Conservation (phyloP, 179 eudicot genomes). For the Patellifolia procumbens region DNA sequence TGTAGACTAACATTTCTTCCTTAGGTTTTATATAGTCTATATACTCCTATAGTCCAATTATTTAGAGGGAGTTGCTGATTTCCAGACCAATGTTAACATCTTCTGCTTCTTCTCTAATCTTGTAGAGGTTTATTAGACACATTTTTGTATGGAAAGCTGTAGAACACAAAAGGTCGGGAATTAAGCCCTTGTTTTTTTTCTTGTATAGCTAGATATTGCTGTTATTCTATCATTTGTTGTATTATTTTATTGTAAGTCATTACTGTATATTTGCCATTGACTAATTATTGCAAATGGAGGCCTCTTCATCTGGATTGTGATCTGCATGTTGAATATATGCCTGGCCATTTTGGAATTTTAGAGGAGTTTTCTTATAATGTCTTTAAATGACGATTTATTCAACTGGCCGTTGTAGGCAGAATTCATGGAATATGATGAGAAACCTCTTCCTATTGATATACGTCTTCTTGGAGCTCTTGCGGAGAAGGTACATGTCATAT, state of each 20-base stretch:
- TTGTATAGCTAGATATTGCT: neutral
- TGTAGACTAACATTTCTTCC: neutral
- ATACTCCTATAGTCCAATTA: neutral
- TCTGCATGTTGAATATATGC: constrained; percentile 3
- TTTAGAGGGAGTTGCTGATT: neutral
- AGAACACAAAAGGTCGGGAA: neutral
- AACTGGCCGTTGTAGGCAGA: constrained; percentile 68
- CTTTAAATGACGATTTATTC: constrained; percentile 10
- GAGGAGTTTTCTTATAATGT: neutral
- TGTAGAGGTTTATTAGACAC: neutral
- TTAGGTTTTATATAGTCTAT: neutral
- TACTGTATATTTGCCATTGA: neutral
- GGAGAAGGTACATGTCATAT: constrained; percentile 75
- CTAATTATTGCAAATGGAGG: neutral
- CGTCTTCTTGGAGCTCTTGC: constrained; percentile 99
- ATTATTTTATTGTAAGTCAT: neutral
- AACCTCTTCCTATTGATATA: constrained; percentile 96
- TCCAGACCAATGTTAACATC: too few species aligned
- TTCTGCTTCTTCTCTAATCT: neutral
- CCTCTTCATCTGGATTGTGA: neutral
- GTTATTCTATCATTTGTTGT: neutral
- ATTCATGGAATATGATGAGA: constrained; percentile 99
- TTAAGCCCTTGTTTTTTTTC: neutral
- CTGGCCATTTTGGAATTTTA: neutral
- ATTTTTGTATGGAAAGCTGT: neutral